Evolutionary conservation across 2,329 filamentous ascomycete genomes (phyloP), one percentile per base, ranked within the genome.

Genomic region (Hypoxylon sp.): DNA sequence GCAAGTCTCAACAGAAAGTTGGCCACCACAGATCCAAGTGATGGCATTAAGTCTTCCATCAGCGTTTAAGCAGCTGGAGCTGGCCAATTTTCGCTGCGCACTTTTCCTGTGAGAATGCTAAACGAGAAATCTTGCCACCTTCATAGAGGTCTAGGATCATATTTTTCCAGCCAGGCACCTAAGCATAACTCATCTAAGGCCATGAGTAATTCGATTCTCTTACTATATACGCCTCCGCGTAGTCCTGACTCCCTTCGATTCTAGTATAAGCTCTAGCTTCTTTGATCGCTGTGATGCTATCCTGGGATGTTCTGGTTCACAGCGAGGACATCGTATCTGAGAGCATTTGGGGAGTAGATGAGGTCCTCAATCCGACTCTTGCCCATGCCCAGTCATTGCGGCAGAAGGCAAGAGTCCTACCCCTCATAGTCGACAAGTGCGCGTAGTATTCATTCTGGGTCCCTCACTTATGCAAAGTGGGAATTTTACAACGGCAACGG

Each of bases 401-500:
- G 21, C 42, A 6, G 21, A 35, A 21, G 19, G 10, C 8, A 3
- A 53, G 55, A 27, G 4, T 35, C 15, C 27, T 57, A 53, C 47
- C 32, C 35, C 56, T 48, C 55, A 52, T 46, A 29, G 32, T 11
- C 29, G 10, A 24, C 24, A 6, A 44, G 44, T 39, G 47, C 27
- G 24, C 5, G 42, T 32, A 27, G 44, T 35, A 19, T 55, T 35
- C 19, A 10, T 24, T 57, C 37, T 53, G 19, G 35, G 24, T 37
- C 37, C 15, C 19, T 46, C 15, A 31, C 21, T 24, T 7, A 47
- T 29, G 46, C 46, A 46, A 47, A 39, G 51, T 19, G 35, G 29
- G 17, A 59, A 56, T 53, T 56, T 46, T 21, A n/a, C 32, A 39
- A 56, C 44, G 55, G 60, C 21, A 60, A 48, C 6, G 46, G 65